Percentiles rank a stretch among this genome's conserved stretches.
Evolutionary conservation across 1,284 basidiomycete species (phyloP).

Genomic region (Irpex sp.): DNA sequence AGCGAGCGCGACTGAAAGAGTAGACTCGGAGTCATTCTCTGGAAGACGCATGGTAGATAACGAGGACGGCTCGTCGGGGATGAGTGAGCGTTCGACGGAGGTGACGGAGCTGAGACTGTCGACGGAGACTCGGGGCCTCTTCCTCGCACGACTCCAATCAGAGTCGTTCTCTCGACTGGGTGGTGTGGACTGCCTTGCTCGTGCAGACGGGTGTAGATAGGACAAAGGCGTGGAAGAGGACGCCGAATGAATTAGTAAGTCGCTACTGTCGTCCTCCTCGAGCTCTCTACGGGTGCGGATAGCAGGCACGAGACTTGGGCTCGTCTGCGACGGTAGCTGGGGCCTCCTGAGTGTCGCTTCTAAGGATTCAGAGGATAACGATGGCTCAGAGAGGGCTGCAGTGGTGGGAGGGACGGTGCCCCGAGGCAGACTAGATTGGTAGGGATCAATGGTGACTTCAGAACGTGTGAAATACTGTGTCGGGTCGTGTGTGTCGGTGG

Average conservation of each 20-base stretch:
- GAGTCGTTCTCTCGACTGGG: conserved; percentile 34
- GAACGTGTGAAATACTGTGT: conserved; percentile 5
- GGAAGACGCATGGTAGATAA: conserved; percentile 48
- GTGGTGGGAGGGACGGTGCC: conserved; percentile 46
- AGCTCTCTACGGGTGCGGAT: conserved; percentile 60
- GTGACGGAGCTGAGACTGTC: conserved; percentile 34
- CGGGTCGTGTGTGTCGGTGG: conserved; percentile 7
- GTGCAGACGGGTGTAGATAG: conserved; percentile 23
- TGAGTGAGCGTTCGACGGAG: conserved; percentile 27
- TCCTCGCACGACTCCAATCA: conserved; percentile 54
- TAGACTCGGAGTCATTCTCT: conserved; percentile 51
- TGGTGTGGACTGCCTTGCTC: conserved; percentile 15
- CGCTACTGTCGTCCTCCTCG: conserved; percentile 45
- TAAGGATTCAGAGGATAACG: conserved; percentile 21
- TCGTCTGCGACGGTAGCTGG: conserved; percentile 20
- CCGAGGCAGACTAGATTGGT: conserved; percentile 52
- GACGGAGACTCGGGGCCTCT: conserved; percentile 57
- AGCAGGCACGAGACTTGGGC: conserved; percentile 49
- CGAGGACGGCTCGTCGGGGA: conserved; percentile 23
- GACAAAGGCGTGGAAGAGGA: conserved; percentile 21
- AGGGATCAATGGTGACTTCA: conserved; percentile 65
- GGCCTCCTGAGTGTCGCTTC: conserved; percentile 27
- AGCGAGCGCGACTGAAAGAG: conserved; percentile 44
- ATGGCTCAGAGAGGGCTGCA: conserved; percentile 34
- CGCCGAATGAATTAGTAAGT: conserved; percentile 23